Conservation (phyloP, 352 stramenopile genomes). For the Phytophthora tubulina region DNA sequence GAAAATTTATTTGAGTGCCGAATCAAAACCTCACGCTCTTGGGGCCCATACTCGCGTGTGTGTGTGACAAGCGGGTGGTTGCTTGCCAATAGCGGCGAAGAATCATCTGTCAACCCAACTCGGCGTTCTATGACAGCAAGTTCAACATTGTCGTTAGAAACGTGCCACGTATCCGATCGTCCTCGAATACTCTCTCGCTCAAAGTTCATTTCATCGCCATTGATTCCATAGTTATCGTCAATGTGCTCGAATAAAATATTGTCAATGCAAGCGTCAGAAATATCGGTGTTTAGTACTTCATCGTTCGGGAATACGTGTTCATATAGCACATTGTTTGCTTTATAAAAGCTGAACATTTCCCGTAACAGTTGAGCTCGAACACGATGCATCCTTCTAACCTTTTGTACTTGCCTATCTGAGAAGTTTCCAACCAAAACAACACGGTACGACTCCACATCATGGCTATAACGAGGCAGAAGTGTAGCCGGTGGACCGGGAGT, state of each 20-base stretch:
- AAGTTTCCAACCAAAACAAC: not conserved
- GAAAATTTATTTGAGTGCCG: not conserved
- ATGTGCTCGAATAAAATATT: not conserved
- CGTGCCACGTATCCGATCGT: not conserved
- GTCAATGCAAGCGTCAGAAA: not conserved
- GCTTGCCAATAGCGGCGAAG: too few species aligned
- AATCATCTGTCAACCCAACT: not conserved
- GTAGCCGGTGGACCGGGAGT: too few species aligned
- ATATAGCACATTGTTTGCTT: not conserved
- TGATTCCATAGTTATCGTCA: not conserved
- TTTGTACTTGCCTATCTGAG: not conserved
- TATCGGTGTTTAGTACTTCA: not conserved
- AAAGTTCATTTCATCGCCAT: not conserved
- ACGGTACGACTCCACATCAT: not conserved
- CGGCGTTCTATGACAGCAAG: not conserved
- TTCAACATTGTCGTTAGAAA: not conserved
- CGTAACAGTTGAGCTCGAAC: not conserved
- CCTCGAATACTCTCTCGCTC: not conserved
- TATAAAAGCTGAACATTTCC: not conserved
- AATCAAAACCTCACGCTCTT: not conserved
- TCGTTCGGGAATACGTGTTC: not conserved
- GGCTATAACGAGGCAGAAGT: not conserved
- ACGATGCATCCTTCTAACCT: not conserved
- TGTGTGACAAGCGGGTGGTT: not conserved
- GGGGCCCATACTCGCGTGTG: not conserved